Conservation (phyloP, 176 grass and related monocot species). For the Echinochloa phyllopogon region DNA sequence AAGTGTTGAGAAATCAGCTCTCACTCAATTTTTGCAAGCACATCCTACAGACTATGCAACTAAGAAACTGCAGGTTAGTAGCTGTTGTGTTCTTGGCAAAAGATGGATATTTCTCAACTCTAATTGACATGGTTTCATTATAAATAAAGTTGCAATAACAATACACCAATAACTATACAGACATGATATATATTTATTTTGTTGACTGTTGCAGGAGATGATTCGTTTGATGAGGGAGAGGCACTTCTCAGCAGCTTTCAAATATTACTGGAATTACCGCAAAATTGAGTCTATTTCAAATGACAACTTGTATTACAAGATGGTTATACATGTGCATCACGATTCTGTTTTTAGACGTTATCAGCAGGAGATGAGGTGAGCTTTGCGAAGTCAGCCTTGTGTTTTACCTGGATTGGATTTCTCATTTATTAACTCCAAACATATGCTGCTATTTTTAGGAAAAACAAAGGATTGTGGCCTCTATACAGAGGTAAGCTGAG, state of each 20-base stretch:
- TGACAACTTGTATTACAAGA: constrained; percentile 83
- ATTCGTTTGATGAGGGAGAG: constrained; percentile 83
- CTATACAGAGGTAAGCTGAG: constrained; percentile 84
- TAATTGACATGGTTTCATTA: not conserved
- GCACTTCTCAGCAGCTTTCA: constrained; percentile 76
- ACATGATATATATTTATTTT: constrained; percentile 42
- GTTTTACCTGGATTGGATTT: constrained; percentile 19
- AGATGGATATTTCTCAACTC: constrained; percentile 21
- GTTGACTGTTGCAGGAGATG: constrained; percentile 75
- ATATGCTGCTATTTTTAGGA: constrained; percentile 55
- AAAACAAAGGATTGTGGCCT: constrained; percentile 92
- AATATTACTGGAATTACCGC: constrained; percentile 90
- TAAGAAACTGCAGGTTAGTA: constrained; percentile 87
- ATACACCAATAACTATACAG: not conserved
- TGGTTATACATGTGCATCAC: constrained; percentile 90
- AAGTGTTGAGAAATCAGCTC: constrained; percentile 71
- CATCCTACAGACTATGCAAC: constrained; percentile 93
- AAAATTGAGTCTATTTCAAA: constrained; percentile 76
- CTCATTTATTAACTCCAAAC: constrained; percentile 41
- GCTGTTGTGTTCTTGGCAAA: constrained; percentile 1
- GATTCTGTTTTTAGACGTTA: constrained; percentile 92
- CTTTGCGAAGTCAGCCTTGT: constrained; percentile 32
- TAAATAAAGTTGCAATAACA: constrained; percentile 15
- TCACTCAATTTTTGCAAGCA: constrained; percentile 85
- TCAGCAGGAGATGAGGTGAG: constrained; percentile 97